Evolutionary conservation across 2,329 filamentous ascomycete genomes (phyloP), one percentile per base, ranked within the genome.

Genomic region (Blumeria hordei): DNA sequence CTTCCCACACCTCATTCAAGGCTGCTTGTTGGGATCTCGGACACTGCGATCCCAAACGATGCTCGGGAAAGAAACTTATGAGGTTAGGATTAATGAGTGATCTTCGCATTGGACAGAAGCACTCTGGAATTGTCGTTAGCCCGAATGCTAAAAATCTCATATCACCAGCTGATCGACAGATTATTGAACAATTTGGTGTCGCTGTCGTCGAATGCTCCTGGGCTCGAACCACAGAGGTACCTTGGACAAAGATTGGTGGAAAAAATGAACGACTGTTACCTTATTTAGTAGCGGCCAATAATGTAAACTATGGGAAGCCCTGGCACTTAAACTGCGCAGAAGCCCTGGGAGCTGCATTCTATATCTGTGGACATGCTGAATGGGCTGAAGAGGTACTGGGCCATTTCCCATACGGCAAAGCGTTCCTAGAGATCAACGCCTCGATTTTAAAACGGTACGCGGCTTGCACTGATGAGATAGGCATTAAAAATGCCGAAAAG

Each of bases 11-110:
- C 52, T 64, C 71, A 21, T 95, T 88, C 76, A 94, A 93, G 70
- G 90, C 92, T 52, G 92, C 90, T 57, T 95, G 90, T 68, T 98
- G 92, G 92, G 92, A 98, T 65, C 75, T 98, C 36, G 90, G 88
- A 58, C 92, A 98, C 71, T 98, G 92, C 72, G 92, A 98, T 65
- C 87, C 90, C 8, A 96, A 95, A 69, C 76, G 90, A 62, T 98
- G 92, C 70, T 95, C 88, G 0, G 92, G 92, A 35, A 98, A 98
- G 72, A 81, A 86, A 59, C 76, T 98, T 36, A 94, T 98, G 77
- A 81, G 83, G 59, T 77, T 93, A 55, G 90, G 90, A 3, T 73
- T 95, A 64, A 95, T 98, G 87, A 83, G 92, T 61, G 85, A 94
- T 64, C 75, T 98, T 55, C 80, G 90, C 63, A 74, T 96, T 55